These are phyloP conservation scores for Fomitopsis pulvina DNA, from an alignment of 768 basidiomycete genomes.

Conservation along the genomic window DNA sequence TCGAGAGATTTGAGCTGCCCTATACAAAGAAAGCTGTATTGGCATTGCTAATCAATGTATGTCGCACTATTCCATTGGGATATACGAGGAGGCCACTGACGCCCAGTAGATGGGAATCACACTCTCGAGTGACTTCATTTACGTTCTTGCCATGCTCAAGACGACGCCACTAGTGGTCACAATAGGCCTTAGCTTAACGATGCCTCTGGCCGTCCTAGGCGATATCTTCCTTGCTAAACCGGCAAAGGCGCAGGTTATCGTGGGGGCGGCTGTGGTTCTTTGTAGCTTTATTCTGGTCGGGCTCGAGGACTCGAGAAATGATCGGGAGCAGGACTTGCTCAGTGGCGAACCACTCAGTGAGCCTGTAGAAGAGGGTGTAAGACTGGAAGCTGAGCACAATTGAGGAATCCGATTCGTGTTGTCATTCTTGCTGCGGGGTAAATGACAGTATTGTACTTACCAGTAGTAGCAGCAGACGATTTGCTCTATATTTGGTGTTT, in stretches of 20 bases:
- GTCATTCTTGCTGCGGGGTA: neutral
- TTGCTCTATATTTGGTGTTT: too few species aligned
- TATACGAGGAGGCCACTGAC: neutral
- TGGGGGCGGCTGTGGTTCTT: constrained; percentile 75
- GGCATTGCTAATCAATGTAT: constrained; percentile 51
- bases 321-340: constrained; percentile 16
- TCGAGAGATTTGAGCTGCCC: constrained; percentile 75
- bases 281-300: constrained; percentile 74
- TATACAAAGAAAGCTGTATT: constrained; percentile 38
- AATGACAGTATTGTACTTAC: neutral
- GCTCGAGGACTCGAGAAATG: constrained; percentile 35
- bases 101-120: constrained; percentile 71
- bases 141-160: constrained; percentile 90
- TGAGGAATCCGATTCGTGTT: neutral
- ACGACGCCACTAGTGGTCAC: constrained; percentile 94
- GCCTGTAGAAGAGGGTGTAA: neutral
- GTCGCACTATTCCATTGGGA: constrained; percentile 18
- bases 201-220: constrained; percentile 84
- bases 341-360: neutral
- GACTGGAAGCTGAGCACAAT: neutral
- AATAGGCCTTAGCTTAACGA: constrained; percentile 87
- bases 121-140: constrained; percentile 77
- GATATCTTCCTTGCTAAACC: constrained; percentile 62
- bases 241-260: constrained; percentile 49
- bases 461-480: too few species aligned